Evolutionary conservation across 345 rosid species (phyloP).

Genomic region (Syzygium aromaticum): DNA sequence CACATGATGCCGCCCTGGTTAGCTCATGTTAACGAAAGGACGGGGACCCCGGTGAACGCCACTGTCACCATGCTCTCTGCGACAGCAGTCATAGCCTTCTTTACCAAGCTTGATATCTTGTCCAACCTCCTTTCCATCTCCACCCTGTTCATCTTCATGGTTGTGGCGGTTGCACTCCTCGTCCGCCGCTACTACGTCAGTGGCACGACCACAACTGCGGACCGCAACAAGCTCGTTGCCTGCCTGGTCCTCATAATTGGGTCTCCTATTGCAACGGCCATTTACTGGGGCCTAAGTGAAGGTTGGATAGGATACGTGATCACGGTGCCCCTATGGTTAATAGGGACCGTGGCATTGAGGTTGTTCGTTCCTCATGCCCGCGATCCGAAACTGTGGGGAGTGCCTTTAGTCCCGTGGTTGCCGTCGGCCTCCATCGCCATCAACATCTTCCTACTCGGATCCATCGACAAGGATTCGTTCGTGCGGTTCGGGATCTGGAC

Average conservation of each 20-base stretch:
- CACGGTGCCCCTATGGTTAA: conserved; percentile 51
- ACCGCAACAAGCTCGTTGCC: conserved; percentile 35
- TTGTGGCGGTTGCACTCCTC: conserved; percentile 63
- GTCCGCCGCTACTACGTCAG: conserved; percentile 66
- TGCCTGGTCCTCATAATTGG: conserved; percentile 35
- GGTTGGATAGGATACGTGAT: conserved; percentile 57
- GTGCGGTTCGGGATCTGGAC: conserved; percentile 72
- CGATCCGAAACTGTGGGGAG: conserved; percentile 74
- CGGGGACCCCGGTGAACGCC: conserved; percentile 75
- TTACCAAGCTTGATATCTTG: conserved; percentile 48
- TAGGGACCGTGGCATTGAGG: conserved; percentile 28
- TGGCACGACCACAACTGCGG: conserved; percentile 30
- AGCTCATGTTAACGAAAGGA: conserved; percentile 46
- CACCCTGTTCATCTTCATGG: conserved; percentile 74
- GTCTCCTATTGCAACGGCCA: conserved; percentile 35
- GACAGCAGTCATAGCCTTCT: conserved; percentile 60
- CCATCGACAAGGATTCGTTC: conserved; percentile 48
- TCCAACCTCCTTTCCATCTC: conserved; percentile 63
- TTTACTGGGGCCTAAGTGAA: conserved; percentile 39
- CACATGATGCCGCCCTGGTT: conserved; percentile 94
- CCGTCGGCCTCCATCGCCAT: conserved; percentile 69
- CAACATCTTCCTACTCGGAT: conserved; percentile 74
- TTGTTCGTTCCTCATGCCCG: conserved; percentile 60
- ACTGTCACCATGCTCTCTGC: conserved; percentile 51
- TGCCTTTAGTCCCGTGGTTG: conserved; percentile 80